Evolutionary conservation across 1,284 basidiomycete species (phyloP).

Genomic region (Heliocybe sulcata): DNA sequence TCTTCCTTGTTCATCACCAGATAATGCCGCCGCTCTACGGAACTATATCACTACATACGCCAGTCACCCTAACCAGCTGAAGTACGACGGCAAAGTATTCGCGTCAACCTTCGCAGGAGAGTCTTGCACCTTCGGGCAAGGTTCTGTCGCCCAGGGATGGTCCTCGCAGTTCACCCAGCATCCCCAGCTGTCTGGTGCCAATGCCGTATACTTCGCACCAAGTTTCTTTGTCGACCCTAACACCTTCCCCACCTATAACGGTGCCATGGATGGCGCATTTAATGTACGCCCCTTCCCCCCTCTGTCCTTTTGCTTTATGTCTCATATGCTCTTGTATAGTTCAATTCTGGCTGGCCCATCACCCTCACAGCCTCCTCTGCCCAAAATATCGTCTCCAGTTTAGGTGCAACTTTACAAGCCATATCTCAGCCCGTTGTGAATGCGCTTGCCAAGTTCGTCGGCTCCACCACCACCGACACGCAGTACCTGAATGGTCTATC

Average conservation of each 20-base stretch:
- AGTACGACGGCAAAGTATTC: slow-evolving; percentile 49
- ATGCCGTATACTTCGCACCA: slow-evolving; percentile 55
- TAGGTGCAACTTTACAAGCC: slow-evolving; percentile 17
- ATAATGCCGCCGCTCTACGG: slow-evolving; percentile 51
- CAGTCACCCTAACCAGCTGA: slow-evolving; percentile 58
- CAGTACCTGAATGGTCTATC: slow-evolving; percentile 23
- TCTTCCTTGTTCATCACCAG: slow-evolving; percentile 27
- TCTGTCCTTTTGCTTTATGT: no score
- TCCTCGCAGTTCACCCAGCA: slow-evolving; percentile 44
- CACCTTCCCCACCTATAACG: slow-evolving; percentile 37
- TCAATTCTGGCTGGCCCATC: slow-evolving; percentile 64
- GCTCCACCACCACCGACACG: slow-evolving; percentile 38
- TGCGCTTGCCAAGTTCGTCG: slow-evolving; percentile 31
- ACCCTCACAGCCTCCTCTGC: slow-evolving; percentile 40
- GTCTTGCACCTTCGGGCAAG: slow-evolving; percentile 61
- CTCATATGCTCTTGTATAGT: no score
- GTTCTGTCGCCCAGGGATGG: slow-evolving; percentile 47
- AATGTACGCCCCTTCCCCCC: slow-evolving; percentile 33
- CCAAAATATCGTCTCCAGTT: slow-evolving; percentile 16
- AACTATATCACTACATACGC: slow-evolving; percentile 52
- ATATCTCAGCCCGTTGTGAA: slow-evolving; percentile 20
- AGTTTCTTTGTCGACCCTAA: slow-evolving; percentile 57
- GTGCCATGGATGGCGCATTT: slow-evolving; percentile 52
- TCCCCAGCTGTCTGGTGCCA: slow-evolving; percentile 34
- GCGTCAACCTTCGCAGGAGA: slow-evolving; percentile 81